Evolutionary conservation across 139 green algal genomes (phyloP).

Genomic region (Microglena sp.): DNA sequence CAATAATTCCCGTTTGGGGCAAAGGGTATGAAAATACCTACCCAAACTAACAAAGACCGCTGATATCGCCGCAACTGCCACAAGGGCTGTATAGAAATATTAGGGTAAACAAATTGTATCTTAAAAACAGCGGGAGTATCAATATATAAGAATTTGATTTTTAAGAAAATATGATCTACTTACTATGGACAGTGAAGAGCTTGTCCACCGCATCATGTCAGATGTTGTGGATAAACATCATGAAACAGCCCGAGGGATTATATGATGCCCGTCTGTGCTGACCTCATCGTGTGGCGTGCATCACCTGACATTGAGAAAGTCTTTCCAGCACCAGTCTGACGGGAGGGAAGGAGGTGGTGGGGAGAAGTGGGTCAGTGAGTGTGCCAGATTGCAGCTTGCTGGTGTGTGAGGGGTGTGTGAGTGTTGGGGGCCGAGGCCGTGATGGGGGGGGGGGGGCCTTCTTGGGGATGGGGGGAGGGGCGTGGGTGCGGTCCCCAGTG

Average conservation of each 20-base stretch:
- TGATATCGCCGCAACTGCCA: too few species aligned
- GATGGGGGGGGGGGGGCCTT: too few species aligned
- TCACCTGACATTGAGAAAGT: conserved; percentile 71
- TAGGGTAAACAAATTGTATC: too few species aligned
- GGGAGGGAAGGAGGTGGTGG: not conserved
- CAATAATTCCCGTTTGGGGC: too few species aligned
- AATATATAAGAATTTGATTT: not conserved
- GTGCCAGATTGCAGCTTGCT: not conserved
- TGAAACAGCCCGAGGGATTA: conserved; percentile 7
- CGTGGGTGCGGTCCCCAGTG: too few species aligned
- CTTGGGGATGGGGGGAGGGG: too few species aligned
- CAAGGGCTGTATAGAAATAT: too few species aligned
- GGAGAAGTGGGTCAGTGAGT: not conserved
- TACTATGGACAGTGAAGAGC: not conserved
- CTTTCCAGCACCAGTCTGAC: conserved; percentile 72
- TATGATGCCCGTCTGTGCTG: conserved; percentile 62
- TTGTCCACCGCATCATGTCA: not conserved
- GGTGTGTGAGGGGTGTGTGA: not conserved
- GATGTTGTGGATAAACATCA: too few species aligned
- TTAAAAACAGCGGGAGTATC: not conserved
- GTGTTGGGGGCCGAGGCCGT: not conserved
- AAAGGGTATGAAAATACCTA: too few species aligned
- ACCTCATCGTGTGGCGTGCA: conserved; percentile 35
- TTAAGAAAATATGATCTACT: not conserved
- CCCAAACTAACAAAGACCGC: too few species aligned